These are phyloP conservation scores for Cercophora scortea DNA, from an alignment of 495 filamentous ascomycete species.

Conservation along the genomic window DNA sequence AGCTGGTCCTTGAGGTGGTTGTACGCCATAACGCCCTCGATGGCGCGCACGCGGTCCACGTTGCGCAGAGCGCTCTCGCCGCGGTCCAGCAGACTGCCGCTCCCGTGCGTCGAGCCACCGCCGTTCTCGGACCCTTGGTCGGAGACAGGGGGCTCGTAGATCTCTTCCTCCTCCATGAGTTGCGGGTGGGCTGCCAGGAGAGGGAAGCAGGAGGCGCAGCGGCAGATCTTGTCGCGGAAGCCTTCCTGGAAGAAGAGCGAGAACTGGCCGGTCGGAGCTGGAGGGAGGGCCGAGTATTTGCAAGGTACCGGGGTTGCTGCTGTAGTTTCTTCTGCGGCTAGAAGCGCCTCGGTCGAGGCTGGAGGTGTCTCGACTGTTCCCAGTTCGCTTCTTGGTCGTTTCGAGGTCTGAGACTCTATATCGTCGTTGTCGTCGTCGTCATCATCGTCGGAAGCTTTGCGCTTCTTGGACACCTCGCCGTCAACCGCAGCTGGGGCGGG, in stretches of 20 bases:
- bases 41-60: conserved; percentile 84
- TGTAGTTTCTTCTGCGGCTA: not conserved
- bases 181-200: conserved; percentile 59
- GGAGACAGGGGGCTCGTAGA: conserved; percentile 83
- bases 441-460: conserved; percentile 61
- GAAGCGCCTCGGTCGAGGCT: not conserved
- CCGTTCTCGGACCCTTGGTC: conserved; percentile 31
- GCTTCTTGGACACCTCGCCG: conserved; percentile 50
- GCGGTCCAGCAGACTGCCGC: conserved; percentile 72
- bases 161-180: conserved; percentile 88
- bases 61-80: conserved; percentile 85
- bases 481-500: not conserved
- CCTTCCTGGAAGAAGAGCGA: conserved; percentile 70
- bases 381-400: conserved; percentile 48
- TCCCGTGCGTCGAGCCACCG: conserved; percentile 40
- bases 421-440: conserved; percentile 19
- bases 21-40: conserved; percentile 96
- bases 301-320: conserved; percentile 14
- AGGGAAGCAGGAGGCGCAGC: conserved; percentile 70
- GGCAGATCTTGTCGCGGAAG: conserved; percentile 74
- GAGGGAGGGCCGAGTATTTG: conserved; percentile 43
- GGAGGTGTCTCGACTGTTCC: not conserved
- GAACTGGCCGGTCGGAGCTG: conserved; percentile 46
- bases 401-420: conserved; percentile 32
- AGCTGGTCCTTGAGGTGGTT: conserved; percentile 91